Base-by-base conservation (phyloP, 148 eudicot species). In the Vaccinium vitisidaea region DNA sequence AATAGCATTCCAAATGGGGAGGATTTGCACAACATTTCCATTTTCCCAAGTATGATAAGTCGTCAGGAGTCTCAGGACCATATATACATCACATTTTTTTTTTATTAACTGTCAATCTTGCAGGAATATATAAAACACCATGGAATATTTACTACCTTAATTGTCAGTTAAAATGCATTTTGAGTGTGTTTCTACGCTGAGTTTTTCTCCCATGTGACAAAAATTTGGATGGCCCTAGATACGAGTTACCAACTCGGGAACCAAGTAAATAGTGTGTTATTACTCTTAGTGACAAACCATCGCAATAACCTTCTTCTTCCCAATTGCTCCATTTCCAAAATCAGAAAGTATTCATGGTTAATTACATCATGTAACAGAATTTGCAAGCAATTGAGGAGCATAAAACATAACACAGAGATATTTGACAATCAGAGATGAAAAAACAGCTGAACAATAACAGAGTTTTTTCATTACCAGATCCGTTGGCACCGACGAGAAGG, bases 401-500 rank as follows among this genome's bases (percentile, higher is more conserved):
- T 36, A 56, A 80, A 27, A 23, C 39, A 19, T 4, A 56, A 32
- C 7, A 27, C 53, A n/a, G 21, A 0, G 13, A n/a, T 27, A 11
- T 8, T 21, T 1, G 8, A 46, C 8, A 75, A 18, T 75, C 79
- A 46, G 53, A 8, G 54, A 75, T 19, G 79, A 46, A 75, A 46
- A 75, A 75, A n/a, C 46, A 18, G 6, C 4, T 46, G 48, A 32
- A 32, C 18, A 12, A 50, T 21, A 39, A 18, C 3, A 2, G 1
- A n/a, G 71, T 1, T 8, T 46, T 19, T 21, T 15, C n/a, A 46
- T 79, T 65, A 96, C 99, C 99, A 74, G 99, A 96, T 91, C 99
- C 99, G 65, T 96, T 94, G 83, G 99, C 94, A 39, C 99, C 99
- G 90, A 96, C 91, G 82, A 96, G 99, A 65, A 96, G 98, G 85